Evolutionary conservation across 495 filamentous ascomycete species (phyloP).

Genomic region (Geopyxis carbonaria): DNA sequence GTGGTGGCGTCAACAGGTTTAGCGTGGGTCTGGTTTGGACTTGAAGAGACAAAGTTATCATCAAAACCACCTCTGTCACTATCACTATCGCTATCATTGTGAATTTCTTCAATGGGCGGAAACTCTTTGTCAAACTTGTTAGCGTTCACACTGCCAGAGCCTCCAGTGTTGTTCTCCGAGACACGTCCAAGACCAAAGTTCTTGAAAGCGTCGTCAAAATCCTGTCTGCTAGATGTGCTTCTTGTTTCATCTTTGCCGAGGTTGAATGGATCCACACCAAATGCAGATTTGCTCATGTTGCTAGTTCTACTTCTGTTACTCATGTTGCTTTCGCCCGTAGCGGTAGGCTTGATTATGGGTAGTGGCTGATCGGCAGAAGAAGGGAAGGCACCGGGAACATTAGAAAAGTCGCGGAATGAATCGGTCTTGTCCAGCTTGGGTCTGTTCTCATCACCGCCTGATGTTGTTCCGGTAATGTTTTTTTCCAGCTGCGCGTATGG

Average conservation of each 20-base stretch:
- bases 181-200: constrained; percentile 33
- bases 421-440: constrained; percentile 19
- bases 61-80: constrained; percentile 81
- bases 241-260: constrained; percentile 35
- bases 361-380: constrained; percentile 7
- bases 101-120: constrained; percentile 78
- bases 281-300: constrained; percentile 27
- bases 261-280: constrained; percentile 36
- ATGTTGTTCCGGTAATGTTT: constrained; percentile 21
- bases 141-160: constrained; percentile 26
- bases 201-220: constrained; percentile 59
- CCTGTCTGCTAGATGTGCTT: constrained; percentile 46
- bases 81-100: constrained; percentile 62
- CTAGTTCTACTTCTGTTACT: constrained; percentile 24
- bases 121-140: constrained; percentile 54
- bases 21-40: constrained; percentile 35
- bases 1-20: constrained; percentile 8
- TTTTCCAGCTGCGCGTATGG: constrained; percentile 25
- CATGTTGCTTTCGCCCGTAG: constrained; percentile 35
- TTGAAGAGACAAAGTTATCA: constrained; percentile 65
- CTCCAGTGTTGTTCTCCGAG: constrained; percentile 23
- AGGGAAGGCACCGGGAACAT: constrained; percentile 32
- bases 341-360: constrained; percentile 35
- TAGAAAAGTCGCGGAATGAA: constrained; percentile 13
- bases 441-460: constrained; percentile 14